phyloP scores from a whole-genome alignment of 805 yeast species.

The Blastobotrys mokoenaii region DNA sequence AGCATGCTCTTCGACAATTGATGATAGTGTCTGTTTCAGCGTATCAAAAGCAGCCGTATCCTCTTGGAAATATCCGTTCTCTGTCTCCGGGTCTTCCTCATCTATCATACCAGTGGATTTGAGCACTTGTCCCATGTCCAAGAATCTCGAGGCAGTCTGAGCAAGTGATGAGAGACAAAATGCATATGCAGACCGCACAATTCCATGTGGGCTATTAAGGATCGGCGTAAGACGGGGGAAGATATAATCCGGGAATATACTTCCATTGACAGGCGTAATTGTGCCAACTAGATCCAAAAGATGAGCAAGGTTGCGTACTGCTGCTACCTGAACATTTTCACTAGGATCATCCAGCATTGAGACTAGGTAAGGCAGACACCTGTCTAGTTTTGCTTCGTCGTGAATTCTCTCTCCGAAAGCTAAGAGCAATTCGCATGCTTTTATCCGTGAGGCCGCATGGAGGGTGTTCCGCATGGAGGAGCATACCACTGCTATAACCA shows the following conservation, averaged over 20 bases:
- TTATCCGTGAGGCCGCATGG: slow-evolving; percentile 49
- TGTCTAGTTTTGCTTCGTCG: slow-evolving; percentile 79
- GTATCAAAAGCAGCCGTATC: slow-evolving; percentile 27
- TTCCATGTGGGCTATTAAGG: slow-evolving; percentile 26
- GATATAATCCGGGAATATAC: slow-evolving; percentile 74
- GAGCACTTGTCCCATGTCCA: slow-evolving; percentile 47
- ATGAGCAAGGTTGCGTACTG: slow-evolving; percentile 59
- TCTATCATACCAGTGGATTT: slow-evolving; percentile 30
- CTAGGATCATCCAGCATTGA: slow-evolving; percentile 62
- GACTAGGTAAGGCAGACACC: slow-evolving; percentile 74
- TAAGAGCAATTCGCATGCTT: slow-evolving; percentile 68
- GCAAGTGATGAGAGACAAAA: slow-evolving; percentile 68
- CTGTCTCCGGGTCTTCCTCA: slow-evolving; percentile 38
- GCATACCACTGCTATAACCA: slow-evolving; percentile 49
- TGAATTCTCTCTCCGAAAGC: slow-evolving; percentile 67
- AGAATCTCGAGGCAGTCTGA: slow-evolving; percentile 50
- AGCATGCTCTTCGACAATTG: slow-evolving; percentile 57
- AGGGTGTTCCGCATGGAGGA: slow-evolving; percentile 55
- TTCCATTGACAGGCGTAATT: slow-evolving; percentile 66
- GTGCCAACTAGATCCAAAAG: slow-evolving; percentile 53
- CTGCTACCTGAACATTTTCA: slow-evolving; percentile 56
- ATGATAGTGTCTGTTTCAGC: slow-evolving; percentile 38
- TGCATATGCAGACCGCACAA: slow-evolving; percentile 63
- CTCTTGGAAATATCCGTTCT: slow-evolving; percentile 29
- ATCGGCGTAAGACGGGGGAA: slow-evolving; percentile 56